Conservation (phyloP, 768 basidiomycete genomes). For the Filobasidium wieringae region DNA sequence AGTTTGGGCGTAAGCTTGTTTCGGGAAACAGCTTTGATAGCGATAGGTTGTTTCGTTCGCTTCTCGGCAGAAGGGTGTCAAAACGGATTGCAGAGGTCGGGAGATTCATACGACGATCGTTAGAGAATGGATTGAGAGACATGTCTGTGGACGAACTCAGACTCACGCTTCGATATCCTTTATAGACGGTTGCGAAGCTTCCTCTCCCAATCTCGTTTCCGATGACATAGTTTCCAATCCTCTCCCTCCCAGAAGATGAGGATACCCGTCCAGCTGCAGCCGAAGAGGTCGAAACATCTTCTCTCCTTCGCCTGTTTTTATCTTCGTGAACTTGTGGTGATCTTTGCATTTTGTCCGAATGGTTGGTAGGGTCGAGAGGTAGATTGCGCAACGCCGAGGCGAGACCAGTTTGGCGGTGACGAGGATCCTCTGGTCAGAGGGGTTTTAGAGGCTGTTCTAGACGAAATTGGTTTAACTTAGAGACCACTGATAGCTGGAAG, state of each 20-base stretch:
- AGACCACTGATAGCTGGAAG: no score
- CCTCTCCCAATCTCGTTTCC: conserved; percentile 48
- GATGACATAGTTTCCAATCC: conserved; percentile 40
- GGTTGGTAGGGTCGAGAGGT: no score
- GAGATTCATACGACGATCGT: background rate
- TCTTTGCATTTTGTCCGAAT: no score
- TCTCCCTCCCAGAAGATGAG: conserved; percentile 17
- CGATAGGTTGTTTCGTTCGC: conserved; percentile 48
- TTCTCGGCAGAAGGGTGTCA: background rate
- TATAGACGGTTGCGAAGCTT: conserved; percentile 91
- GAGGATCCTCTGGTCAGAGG: no score
- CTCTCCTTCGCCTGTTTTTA: background rate
- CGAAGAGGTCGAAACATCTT: background rate
- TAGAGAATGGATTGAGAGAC: background rate
- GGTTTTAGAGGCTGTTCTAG: no score
- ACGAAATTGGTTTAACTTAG: no score
- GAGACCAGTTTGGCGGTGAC: no score
- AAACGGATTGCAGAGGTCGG: background rate
- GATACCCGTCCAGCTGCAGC: background rate
- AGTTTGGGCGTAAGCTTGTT: conserved; percentile 80
- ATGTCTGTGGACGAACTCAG: background rate
- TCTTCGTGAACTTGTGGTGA: no score
- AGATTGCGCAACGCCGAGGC: no score
- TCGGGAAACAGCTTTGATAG: conserved; percentile 86
- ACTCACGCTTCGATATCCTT: conserved; percentile 77